A percentile compares a stretch with the other conserved stretches of the same genome.
Conservation (phyloP, 371 early-diverging fungal genomes). For the Gilbertella persicaria region DNA sequence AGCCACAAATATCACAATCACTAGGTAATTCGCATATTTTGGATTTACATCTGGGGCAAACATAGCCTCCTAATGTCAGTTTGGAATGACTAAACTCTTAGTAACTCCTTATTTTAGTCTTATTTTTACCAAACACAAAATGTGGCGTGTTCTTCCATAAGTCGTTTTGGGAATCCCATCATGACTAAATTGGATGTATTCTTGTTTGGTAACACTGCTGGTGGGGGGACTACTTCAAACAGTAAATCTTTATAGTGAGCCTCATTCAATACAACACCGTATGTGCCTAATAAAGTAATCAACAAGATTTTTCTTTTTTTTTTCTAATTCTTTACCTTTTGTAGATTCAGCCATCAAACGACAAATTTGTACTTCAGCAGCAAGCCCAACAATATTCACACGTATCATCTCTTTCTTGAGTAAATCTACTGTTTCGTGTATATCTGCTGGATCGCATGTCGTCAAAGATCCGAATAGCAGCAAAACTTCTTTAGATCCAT, state of each 20-base stretch:
- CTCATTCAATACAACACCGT: constrained; percentile 86
- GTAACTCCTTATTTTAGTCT: background rate
- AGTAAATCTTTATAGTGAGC: constrained; percentile 76
- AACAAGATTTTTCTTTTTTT: background rate
- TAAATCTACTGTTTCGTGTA: constrained; percentile 75
- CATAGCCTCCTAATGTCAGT: constrained; percentile 76
- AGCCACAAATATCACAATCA: constrained; percentile 91
- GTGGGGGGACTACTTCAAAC: constrained; percentile 84
- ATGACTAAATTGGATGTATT: constrained; percentile 71
- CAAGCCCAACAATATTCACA: constrained; percentile 83
- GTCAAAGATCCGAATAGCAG: constrained; percentile 86
- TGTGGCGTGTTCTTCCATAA: constrained; percentile 60
- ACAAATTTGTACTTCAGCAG: constrained; percentile 91
- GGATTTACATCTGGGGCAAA: constrained; percentile 86
- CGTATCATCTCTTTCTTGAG: constrained; percentile 73
- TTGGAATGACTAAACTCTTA: constrained; percentile 63
- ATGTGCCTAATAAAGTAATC: constrained; percentile 57
- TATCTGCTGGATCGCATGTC: constrained; percentile 92
- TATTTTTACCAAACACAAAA: constrained; percentile 80
- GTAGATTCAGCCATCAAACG: constrained; percentile 73
- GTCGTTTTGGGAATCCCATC: constrained; percentile 91
- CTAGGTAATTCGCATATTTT: constrained; percentile 90
- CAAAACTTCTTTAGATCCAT: constrained; percentile 89
- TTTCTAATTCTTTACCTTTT: constrained; percentile 53
- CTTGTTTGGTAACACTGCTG: constrained; percentile 67